These are phyloP conservation scores for Agaricus blazei DNA, from an alignment of 768 basidiomycete genomes.

Conservation along the genomic window DNA sequence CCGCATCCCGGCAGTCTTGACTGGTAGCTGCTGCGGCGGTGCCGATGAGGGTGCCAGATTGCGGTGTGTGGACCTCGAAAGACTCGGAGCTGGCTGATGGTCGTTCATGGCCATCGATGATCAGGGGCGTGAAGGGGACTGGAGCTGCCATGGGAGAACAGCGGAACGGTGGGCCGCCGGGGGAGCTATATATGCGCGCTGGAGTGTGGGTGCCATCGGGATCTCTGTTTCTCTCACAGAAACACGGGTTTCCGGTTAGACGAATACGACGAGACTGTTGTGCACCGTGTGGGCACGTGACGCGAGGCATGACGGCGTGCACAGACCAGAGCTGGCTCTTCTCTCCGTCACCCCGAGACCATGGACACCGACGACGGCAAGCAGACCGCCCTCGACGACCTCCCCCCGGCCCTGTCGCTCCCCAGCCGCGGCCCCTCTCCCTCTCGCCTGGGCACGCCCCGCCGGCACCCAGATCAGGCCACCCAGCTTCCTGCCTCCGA, in stretches of 20 bases:
- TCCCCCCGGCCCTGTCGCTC: background rate
- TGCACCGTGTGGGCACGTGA: too few relatives aligned
- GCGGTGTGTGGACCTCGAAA: conserved; percentile 43
- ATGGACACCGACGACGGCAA: conserved; percentile 11
- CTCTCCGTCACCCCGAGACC: conserved; percentile 10
- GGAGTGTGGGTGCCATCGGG: background rate
- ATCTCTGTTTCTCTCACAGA: too few relatives aligned
- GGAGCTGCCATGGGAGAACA: background rate
- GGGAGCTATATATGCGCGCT: background rate
- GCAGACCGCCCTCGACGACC: conserved; percentile 4
- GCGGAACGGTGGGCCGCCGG: background rate
- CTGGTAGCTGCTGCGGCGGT: conserved; percentile 39
- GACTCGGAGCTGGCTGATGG: conserved; percentile 29
- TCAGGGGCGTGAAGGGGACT: conserved; percentile 28
- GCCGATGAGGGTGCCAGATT: conserved; percentile 37
- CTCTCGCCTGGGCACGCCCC: background rate
- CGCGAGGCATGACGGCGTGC: too few relatives aligned
- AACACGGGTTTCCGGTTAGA: too few relatives aligned
- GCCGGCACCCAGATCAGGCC: conserved; percentile 6
- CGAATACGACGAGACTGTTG: too few relatives aligned
- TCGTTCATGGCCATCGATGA: conserved; percentile 34
- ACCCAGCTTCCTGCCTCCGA: background rate
- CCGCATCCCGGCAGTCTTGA: conserved; percentile 38
- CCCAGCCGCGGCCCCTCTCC: conserved; percentile 4
- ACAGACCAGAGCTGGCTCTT: conserved; percentile 16